Conservation (phyloP, 1,284 basidiomycete genomes). For the Cutaneotrichosporon spelunceum region DNA sequence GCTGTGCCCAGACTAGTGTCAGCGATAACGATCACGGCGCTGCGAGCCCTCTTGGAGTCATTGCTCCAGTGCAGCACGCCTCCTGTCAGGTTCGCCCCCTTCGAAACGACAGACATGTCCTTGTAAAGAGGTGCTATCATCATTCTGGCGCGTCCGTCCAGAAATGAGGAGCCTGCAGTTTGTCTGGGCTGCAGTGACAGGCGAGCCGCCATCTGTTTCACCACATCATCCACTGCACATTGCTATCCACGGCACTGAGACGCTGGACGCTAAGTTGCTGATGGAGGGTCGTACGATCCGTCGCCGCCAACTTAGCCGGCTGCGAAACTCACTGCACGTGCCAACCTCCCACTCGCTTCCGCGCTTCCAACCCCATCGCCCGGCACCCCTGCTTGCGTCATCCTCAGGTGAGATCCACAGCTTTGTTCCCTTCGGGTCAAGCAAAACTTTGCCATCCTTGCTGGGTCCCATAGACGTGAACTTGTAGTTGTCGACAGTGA, state of each 20-base stretch:
- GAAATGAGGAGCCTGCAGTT: too few species aligned
- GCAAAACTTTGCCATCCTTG: conserved; percentile 65
- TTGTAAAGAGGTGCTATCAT: too few species aligned
- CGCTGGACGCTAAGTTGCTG: background rate
- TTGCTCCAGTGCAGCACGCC: too few species aligned
- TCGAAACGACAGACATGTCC: conserved; percentile 11
- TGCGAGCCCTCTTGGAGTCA: too few species aligned
- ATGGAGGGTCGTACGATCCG: too few species aligned
- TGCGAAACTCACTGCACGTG: conserved; percentile 57
- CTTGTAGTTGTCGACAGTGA: conserved; percentile 79
- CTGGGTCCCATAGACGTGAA: conserved; percentile 79
- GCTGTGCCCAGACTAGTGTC: conserved; percentile 74
- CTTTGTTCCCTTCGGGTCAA: conserved; percentile 77
- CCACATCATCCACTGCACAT: too few species aligned
- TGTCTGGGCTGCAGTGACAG: too few species aligned
- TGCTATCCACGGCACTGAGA: too few species aligned
- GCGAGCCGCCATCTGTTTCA: too few species aligned
- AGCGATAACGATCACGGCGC: background rate
- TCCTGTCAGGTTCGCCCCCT: too few species aligned
- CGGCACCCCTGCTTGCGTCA: conserved; percentile 50
- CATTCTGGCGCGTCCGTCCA: too few species aligned
- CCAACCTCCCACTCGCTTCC: conserved; percentile 75
- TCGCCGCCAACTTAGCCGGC: background rate
- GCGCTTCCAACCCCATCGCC: conserved; percentile 76
- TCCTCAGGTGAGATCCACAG: conserved; percentile 66